These are phyloP conservation scores for Tetrahymena thermophila DNA, from an alignment of 73 alveolate species.

Conservation along the genomic window DNA sequence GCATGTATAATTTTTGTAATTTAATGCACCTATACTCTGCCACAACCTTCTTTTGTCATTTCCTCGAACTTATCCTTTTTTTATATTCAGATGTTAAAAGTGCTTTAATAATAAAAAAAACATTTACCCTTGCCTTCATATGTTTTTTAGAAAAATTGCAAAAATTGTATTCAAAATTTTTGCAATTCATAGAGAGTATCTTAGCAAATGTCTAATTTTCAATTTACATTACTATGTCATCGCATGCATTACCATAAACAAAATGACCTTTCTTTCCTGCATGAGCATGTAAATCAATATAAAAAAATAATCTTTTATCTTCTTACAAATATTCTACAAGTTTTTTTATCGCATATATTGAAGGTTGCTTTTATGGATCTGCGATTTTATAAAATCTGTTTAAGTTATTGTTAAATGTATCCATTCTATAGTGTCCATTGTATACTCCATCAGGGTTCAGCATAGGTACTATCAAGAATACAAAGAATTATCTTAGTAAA, in stretches of 20 bases:
- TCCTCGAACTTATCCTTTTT: conserved; percentile 47
- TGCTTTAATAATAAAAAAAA: not conserved
- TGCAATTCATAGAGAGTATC: conserved; percentile 52
- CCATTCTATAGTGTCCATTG: conserved; percentile 52
- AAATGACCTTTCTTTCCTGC: conserved; percentile 58
- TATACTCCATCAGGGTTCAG: conserved; percentile 64
- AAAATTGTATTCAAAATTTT: conserved; percentile 56
- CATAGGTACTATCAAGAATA: conserved; percentile 48
- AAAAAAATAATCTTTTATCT: conserved; percentile 37
- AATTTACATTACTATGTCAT: conserved; percentile 36
- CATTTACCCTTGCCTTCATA: conserved; percentile 31
- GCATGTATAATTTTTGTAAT: conserved; percentile 47
- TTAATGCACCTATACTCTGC: conserved; percentile 51
- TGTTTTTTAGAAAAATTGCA: conserved; percentile 53
- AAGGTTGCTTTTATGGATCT: conserved; percentile 42
- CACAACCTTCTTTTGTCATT: conserved; percentile 56
- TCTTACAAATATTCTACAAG: conserved; percentile 19
- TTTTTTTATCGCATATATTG: conserved; percentile 58
- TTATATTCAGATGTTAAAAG: not conserved
- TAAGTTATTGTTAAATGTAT: conserved; percentile 43
- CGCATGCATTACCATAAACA: conserved; percentile 57
- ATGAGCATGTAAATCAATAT: conserved; percentile 73
- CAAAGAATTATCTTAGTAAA: conserved; percentile 45
- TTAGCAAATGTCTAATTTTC: conserved; percentile 51
- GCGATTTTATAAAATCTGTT: conserved; percentile 54